phyloP scores from a whole-genome alignment of 345 rosid genomes.

The Lepidium africanum region DNA sequence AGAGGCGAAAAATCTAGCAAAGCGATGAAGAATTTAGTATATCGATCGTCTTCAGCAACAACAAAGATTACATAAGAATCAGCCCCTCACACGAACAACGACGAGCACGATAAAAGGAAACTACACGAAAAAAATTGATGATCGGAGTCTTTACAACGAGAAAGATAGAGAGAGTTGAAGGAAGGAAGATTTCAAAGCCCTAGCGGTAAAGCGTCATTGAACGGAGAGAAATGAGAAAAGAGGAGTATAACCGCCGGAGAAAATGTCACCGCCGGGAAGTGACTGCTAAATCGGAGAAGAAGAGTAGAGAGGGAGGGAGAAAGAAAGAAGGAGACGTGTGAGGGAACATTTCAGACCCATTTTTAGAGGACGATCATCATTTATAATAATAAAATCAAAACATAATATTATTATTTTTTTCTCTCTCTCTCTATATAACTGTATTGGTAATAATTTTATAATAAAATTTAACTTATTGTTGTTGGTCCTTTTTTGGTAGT shows the following conservation, averaged over 20 bases:
- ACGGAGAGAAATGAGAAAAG: neutral
- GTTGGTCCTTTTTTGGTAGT: constrained; percentile 31
- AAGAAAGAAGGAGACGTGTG: constrained; percentile 32
- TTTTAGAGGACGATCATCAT: constrained; percentile 26
- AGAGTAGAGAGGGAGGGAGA: neutral
- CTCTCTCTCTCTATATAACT: constrained; percentile 5
- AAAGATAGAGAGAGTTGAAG: neutral
- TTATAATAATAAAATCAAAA: constrained; percentile 13
- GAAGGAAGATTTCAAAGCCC: neutral
- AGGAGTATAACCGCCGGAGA: constrained; percentile 4
- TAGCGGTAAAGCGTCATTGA: neutral
- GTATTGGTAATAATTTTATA: neutral
- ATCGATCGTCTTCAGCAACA: neutral
- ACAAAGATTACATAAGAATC: neutral
- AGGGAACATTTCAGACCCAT: constrained; percentile 34
- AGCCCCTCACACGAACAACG: neutral
- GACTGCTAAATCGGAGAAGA: constrained; percentile 16
- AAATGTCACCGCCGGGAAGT: constrained; percentile 20
- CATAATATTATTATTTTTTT: constrained; percentile 11
- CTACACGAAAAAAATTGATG: neutral
- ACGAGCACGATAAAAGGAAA: neutral
- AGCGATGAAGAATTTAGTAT: constrained; percentile 13
- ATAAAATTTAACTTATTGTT: neutral
- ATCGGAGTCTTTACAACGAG: constrained; percentile 1
- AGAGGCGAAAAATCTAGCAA: constrained; percentile 2